Percentiles rank a stretch among this genome's conserved stretches.
These are phyloP conservation scores for Entonaema liquescens DNA, from an alignment of 495 filamentous ascomycete genomes.

Conservation along the genomic window DNA sequence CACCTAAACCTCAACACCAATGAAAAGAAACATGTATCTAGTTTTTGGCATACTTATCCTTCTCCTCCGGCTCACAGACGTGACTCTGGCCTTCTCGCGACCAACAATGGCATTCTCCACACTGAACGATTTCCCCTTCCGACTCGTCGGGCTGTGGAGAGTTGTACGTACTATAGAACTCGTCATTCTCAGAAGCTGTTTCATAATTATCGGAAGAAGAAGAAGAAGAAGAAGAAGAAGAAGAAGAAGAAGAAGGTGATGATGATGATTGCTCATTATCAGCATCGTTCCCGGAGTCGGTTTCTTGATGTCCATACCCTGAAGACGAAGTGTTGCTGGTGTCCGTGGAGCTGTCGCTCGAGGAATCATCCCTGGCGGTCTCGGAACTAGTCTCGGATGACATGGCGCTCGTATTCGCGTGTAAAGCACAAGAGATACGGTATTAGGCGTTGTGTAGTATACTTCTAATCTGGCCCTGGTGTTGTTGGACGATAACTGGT, in stretches of 20 bases:
- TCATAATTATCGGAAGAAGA: not conserved
- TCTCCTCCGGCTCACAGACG: slow-evolving; percentile 17
- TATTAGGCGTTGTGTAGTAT: no score
- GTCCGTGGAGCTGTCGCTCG: not conserved
- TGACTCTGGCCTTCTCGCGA: slow-evolving; percentile 1
- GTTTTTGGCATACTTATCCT: slow-evolving; percentile 15
- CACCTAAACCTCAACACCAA: not conserved
- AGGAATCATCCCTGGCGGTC: not conserved
- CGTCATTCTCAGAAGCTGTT: not conserved
- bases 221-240: not conserved
- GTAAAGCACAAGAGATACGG: not conserved
- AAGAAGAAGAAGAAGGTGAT: not conserved
- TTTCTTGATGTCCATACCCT: no score
- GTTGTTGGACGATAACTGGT: no score
- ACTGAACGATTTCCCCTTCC: slow-evolving; percentile 2
- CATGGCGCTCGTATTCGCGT: not conserved
- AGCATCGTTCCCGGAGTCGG: not conserved
- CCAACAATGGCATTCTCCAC: slow-evolving; percentile 22
- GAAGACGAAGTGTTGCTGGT: not conserved
- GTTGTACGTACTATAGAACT: not conserved
- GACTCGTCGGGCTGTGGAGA: slow-evolving; percentile 1
- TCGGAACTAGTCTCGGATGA: not conserved
- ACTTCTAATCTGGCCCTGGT: no score
- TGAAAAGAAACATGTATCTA: not conserved
- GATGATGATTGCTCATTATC: not conserved